Conservation (phyloP, 805 yeast genomes). For the Kuraishia floccosa region DNA sequence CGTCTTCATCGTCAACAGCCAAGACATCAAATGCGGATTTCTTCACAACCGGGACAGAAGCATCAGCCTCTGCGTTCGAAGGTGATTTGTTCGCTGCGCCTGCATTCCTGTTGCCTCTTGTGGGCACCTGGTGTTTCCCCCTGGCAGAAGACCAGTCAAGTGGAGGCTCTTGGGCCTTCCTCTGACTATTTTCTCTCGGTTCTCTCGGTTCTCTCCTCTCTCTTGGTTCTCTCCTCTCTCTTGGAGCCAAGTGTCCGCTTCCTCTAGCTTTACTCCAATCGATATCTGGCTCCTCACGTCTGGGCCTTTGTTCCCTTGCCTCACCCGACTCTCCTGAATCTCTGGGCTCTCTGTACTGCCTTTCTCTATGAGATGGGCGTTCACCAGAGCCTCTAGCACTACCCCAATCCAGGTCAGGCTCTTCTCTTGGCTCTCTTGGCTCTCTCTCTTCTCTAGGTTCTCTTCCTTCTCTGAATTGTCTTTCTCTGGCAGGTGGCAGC, state of each 20-base stretch:
- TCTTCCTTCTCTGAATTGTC: slow-evolving; percentile 15
- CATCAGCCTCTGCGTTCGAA: neutral
- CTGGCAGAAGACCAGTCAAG: slow-evolving; percentile 49
- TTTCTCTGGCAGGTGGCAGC: slow-evolving; percentile 14
- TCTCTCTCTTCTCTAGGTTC: slow-evolving; percentile 18
- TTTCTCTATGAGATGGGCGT: slow-evolving; percentile 17
- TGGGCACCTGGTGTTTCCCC: slow-evolving; percentile 6
- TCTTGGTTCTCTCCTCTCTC: slow-evolving; percentile 16
- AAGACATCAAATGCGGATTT: slow-evolving; percentile 40
- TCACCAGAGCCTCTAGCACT: slow-evolving; percentile 25
- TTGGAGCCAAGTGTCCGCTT: slow-evolving; percentile 15
- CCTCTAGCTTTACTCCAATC: slow-evolving; percentile 34
- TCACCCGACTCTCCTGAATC: slow-evolving; percentile 20
- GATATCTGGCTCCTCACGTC: slow-evolving; percentile 26
- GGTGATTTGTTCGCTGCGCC: no score
- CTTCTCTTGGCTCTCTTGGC: slow-evolving; percentile 23
- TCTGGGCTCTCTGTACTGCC: slow-evolving; percentile 19
- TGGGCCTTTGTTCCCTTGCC: slow-evolving; percentile 18
- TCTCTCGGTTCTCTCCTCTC: slow-evolving; percentile 19
- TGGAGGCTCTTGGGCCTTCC: slow-evolving; percentile 38
- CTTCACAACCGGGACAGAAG: slow-evolving; percentile 5
- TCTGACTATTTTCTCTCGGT: slow-evolving; percentile 8
- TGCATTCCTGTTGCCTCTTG: slow-evolving; percentile 4
- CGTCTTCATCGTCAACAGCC: slow-evolving; percentile 40
- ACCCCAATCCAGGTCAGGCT: slow-evolving; percentile 52